phyloP scores from a whole-genome alignment of 2,329 filamentous ascomycete genomes.

The Stachybotrys chlorohalonatus region DNA sequence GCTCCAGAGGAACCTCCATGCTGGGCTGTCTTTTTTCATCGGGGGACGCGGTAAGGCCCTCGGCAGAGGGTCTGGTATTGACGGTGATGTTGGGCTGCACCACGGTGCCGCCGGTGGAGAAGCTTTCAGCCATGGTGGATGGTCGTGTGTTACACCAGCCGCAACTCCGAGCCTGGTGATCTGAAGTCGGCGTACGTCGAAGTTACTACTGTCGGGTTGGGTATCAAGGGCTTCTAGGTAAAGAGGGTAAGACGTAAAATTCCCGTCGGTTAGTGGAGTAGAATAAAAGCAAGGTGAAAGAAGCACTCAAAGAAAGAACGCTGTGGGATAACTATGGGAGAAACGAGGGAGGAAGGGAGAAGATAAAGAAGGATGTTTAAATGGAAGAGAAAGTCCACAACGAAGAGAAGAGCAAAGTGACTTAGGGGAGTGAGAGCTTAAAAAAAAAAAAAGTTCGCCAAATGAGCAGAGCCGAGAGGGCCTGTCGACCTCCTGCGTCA shows the following conservation, averaged over 20 bases:
- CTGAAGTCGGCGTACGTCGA: neutral
- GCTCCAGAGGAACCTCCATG: slow-evolving; percentile 12
- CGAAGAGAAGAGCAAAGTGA: neutral
- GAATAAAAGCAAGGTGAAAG: neutral
- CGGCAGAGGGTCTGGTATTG: neutral
- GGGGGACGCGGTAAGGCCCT: neutral
- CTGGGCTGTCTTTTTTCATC: neutral
- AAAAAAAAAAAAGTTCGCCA: neutral
- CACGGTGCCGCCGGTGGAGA: neutral
- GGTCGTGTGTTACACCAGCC: neutral
- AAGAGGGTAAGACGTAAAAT: neutral
- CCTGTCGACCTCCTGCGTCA: too few relatives aligned
- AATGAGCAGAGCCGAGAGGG: neutral
- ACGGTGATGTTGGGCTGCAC: neutral
- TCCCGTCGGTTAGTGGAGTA: neutral
- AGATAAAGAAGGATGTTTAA: neutral
- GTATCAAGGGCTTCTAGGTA: neutral
- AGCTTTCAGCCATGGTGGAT: neutral
- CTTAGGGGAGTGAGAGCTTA: neutral
- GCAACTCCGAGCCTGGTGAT: neutral
- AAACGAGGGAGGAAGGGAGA: neutral
- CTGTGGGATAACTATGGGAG: neutral
- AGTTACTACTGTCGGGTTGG: neutral
- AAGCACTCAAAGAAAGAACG: neutral
- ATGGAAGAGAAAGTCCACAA: neutral